Evolutionary conservation across 495 filamentous ascomycete species (phyloP).

Genomic region (Bombardia bombarda): DNA sequence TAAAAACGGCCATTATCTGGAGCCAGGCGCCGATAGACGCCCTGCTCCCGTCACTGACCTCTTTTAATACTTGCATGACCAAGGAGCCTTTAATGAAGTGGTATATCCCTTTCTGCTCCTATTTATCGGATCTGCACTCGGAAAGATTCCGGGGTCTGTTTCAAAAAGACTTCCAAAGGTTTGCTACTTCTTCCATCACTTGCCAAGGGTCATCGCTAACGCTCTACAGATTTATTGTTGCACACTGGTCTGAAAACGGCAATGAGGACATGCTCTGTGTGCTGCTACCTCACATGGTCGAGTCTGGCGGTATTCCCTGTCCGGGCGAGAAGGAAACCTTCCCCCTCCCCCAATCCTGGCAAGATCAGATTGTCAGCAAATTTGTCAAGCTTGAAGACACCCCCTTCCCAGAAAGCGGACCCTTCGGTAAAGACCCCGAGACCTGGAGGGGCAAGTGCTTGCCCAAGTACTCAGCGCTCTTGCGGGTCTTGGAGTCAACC

Average conservation of each 20-base stretch:
- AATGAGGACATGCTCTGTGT: constrained; percentile 62
- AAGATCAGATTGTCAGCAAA: constrained; percentile 56
- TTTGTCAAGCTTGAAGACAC: constrained; percentile 50
- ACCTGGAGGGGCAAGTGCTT: constrained; percentile 49
- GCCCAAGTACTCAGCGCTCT: constrained; percentile 46
- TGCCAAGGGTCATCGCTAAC: constrained; percentile 12
- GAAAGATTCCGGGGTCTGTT: constrained; percentile 73
- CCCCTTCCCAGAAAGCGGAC: constrained; percentile 47
- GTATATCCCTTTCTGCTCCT: constrained; percentile 80
- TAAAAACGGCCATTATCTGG: constrained; percentile 61
- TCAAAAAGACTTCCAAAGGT: constrained; percentile 75
- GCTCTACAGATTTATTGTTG: constrained; percentile 53
- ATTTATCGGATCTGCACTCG: constrained; percentile 60
- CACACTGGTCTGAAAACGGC: constrained; percentile 56
- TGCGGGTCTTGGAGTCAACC: constrained; percentile 40
- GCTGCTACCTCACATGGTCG: constrained; percentile 58
- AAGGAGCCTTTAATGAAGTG: constrained; percentile 51
- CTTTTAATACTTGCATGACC: constrained; percentile 55
- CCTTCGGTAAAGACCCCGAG: constrained; percentile 40
- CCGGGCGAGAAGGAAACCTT: constrained; percentile 47
- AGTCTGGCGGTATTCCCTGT: constrained; percentile 40
- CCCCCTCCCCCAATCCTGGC: constrained; percentile 58
- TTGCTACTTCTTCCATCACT: constrained; percentile 6
- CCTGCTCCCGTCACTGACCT: constrained; percentile 57
- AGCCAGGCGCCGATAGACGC: constrained; percentile 73